These are phyloP conservation scores for Chamaecrista fasciculata DNA, from an alignment of 306 rosid genomes.

Conservation along the genomic window DNA sequence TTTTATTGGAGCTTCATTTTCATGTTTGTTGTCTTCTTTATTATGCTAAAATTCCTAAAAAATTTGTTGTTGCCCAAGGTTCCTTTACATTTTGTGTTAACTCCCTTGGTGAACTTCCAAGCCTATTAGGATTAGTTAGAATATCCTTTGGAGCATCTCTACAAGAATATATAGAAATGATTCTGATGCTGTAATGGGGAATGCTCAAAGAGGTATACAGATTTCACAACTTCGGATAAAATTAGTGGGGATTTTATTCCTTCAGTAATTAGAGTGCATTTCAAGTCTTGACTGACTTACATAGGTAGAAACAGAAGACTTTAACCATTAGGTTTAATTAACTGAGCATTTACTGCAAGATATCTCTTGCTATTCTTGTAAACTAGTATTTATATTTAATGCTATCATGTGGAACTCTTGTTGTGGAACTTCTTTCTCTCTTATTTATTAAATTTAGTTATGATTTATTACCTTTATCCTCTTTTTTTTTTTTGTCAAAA, in stretches of 20 bases:
- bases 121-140: not conserved
- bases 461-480: not conserved
- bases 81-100: not conserved
- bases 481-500: not conserved
- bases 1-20: not conserved
- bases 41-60: not conserved
- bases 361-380: not conserved
- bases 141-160: not conserved
- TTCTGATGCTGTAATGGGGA: not conserved
- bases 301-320: not conserved
- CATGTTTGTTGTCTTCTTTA: not conserved
- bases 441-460: not conserved
- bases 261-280: not conserved
- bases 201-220: not conserved
- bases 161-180: not conserved
- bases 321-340: not conserved
- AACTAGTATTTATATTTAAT: not conserved
- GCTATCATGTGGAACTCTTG: not conserved
- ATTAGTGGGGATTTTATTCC: not conserved
- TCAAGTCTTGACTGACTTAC: not conserved
- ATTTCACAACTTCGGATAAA: not conserved
- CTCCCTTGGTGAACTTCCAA: not conserved
- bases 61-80: not conserved
- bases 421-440: not conserved
- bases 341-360: not conserved